Evolutionary conservation across 1,284 basidiomycete species (phyloP), one percentile per base, ranked within the genome.

Genomic region (Cerioporus squamosus): DNA sequence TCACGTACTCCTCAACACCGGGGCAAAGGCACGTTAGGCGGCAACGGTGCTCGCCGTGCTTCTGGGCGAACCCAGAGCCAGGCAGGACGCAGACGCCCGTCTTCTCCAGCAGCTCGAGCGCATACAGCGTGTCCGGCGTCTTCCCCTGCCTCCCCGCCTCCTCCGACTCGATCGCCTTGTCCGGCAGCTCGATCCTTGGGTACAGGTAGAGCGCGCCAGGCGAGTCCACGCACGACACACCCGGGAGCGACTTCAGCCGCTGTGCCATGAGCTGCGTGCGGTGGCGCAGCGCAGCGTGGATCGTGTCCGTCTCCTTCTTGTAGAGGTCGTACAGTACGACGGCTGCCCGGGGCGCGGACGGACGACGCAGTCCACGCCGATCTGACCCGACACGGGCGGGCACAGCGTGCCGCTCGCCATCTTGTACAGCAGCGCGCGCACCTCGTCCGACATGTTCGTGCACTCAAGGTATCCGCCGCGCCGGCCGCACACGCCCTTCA

Each of bases 61-160:
- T 88, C 79, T 97, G 95, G 2, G 95, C 95, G 70, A 98, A 97
- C 8, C 95, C 95, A 53, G 87, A 89, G 0, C 95, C 95, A 8
- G 94, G 92, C 1, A 97, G 91, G 22, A 94, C 93, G 68, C 95
- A 97, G 66, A 97, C 96, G 31, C 95, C 95, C 0, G 95, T 97
- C 64, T 86, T 84, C 63, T 97, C 92, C 50, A 98, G 79, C 55
- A 98, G 72, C 64, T 84, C 85, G 54, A 96, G 78, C 31, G 93
- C 85, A 70, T 98, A 98, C 70, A 96, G 90, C 53, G 88, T 89
- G 73, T 98, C 95, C 3, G 95, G 90, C 63, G 83, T 83, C 77
- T 93, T 93, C 3, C 90, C 91, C 2, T 78, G 81, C 68, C 81
- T 75, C 67, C 81, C 75, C 46, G 95, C 96, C 14, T 85, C 91